phyloP scores from a whole-genome alignment of 331 rosid species.

The Phaseolus coccineus region DNA sequence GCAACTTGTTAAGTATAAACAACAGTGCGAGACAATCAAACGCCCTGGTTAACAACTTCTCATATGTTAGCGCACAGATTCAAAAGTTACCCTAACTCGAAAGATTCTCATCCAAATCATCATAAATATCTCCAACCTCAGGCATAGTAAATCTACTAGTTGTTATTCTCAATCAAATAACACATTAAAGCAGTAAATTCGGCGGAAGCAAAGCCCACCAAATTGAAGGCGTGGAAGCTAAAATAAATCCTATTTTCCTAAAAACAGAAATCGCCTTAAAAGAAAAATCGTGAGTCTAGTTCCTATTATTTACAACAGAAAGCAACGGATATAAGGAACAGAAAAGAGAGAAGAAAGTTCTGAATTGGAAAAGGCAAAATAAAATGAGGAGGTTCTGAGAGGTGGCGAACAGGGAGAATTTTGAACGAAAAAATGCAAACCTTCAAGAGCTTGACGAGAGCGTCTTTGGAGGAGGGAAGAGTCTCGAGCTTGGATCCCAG shows the following conservation, averaged over 20 bases:
- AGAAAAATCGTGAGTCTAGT: neutral
- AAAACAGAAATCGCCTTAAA: constrained; percentile 1
- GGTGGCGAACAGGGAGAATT: neutral
- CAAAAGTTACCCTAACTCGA: constrained; percentile 37
- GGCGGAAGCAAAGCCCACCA: neutral
- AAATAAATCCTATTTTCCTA: constrained; percentile 31
- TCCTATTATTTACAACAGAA: constrained; percentile 34
- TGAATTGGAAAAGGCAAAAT: constrained; percentile 9
- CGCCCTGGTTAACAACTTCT: constrained; percentile 13
- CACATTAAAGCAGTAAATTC: neutral
- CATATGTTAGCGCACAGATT: constrained; percentile 12
- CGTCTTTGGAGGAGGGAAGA: constrained; percentile 80
- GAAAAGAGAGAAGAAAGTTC: constrained; percentile 14
- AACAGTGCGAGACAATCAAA: constrained; percentile 26
- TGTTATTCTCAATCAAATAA: constrained; percentile 23
- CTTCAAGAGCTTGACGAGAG: constrained; percentile 87
- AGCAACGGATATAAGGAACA: constrained; percentile 36
- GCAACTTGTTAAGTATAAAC: constrained; percentile 18
- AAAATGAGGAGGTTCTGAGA: neutral
- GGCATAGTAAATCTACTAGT: constrained; percentile 32
- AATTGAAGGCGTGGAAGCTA: constrained; percentile 39
- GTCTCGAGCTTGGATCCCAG: constrained; percentile 91
- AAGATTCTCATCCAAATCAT: constrained; percentile 18
- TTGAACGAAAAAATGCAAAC: constrained; percentile 49
- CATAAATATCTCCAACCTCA: neutral